Evolutionary conservation across 1,284 basidiomycete genomes (phyloP), one percentile per base, ranked within the genome.

Genomic region (Rhodofomes roseus): DNA sequence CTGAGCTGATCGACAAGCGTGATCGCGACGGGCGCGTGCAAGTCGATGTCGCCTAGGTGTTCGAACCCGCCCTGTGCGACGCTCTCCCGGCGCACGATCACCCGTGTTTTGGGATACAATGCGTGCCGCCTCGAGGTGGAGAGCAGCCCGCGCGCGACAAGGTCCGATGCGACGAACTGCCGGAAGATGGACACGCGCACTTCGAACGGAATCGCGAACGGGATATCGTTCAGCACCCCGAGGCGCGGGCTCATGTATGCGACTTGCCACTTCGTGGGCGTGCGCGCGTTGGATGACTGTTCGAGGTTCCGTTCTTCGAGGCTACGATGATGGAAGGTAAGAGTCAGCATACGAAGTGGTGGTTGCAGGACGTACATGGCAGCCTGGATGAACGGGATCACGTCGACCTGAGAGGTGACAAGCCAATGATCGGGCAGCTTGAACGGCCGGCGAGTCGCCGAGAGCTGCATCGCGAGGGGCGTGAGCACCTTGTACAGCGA

Each of bases 121-220:
- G 22, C 64, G 55, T 66, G 63, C 27, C 67, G 54, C 63, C 64
- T 55, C 56, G 56, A 56, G n/a, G n/a, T n/a, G n/a, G n/a, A n/a
- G n/a, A n/a, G n/a, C n/a, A n/a, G 65, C 7, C 70, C 70, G 39
- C 65, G 59, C 11, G 39, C 62, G 34, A 44, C 60, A 54, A 70
- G 78, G 69, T 94, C 90, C 61, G 82, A 86, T 64, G 77, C 69
- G 53, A 97, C 83, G 70, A 96, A 97, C 57, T 85, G 79, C 29
- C 93, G 82, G 75, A 98, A 98, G 51, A 98, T 95, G 48, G 88
- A 82, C 6, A 98, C 91, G 22, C 96, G 87, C 0, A 89, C 86
- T 60, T 92, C 89, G 74, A 99, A 99, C 0, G 96, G 96, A 59
- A 99, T 92, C 12, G 95, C 87, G 77, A 99, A 98, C 0, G 96